Base-by-base conservation (phyloP, 2,329 filamentous ascomycete species). In the Fusarium brachygibbosum region DNA sequence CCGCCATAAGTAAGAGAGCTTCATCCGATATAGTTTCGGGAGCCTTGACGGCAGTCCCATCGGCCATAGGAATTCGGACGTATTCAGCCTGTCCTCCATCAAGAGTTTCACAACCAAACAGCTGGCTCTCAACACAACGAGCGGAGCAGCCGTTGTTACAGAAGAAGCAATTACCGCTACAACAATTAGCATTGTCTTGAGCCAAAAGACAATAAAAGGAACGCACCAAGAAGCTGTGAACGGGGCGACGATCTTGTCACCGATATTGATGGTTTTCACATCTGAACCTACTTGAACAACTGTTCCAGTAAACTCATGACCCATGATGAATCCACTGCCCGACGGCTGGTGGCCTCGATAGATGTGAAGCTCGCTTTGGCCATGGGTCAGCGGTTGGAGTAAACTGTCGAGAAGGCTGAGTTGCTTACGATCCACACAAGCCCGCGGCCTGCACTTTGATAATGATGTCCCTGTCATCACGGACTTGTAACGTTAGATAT, bases 11-110 rank as follows among this genome's bases (percentile, higher is more conserved):
- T 9, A 97, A 89, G 49, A 97, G 84, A 35, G 89, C 89, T 68
- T 91, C 87, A 71, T 95, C 90, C 21, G 90, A 87, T 60, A 97
- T 91, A n/a, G 70, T 74, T 11, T 86, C 87, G 3, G 87, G 79
- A 0, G 93, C 90, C 74, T 90, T 91, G 75, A 94, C 86, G n/a
- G 91, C 87, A 1, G 93, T 97, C 35, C 89, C 88, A 75, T 97
- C 93, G 13, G 94, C 94, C 56, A 91, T 82, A 1, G 94, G 94
- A 16, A 97, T 87, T 34, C 93, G 89, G 52, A 94, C 91, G 76
- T 90, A 97, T 79, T 96, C 90, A 32, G 93, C 93, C 78, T 97
- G 93, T 10, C 86, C 92, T 49, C 93, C 93, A 76, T 97, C 92
- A 35, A 97, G 84, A 11, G 77, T 77, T 19, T 85, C 79, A 41